A percentile compares a stretch with the other conserved stretches of the same genome.
Evolutionary conservation across 2,329 filamentous ascomycete species (phyloP).

Genomic region (Rutstroemia sp.): DNA sequence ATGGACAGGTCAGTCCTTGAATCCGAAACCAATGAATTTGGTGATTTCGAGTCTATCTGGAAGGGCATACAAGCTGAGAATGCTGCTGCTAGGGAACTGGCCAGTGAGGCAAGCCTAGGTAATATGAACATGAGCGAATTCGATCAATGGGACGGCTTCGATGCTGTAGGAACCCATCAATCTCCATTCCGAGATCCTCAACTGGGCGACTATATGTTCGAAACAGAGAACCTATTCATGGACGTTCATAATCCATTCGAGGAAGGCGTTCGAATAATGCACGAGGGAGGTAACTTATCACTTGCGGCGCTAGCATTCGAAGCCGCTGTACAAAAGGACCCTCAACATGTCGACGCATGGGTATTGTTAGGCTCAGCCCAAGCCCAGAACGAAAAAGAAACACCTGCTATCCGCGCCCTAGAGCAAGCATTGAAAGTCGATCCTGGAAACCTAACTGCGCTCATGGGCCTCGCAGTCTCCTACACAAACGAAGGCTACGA

Average conservation of each 20-base stretch:
- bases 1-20: conserved; percentile 76
- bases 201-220: conserved; percentile 87
- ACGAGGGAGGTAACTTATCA: conserved; percentile 87
- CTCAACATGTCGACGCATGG: conserved; percentile 87
- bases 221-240: conserved; percentile 86
- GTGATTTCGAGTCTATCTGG: conserved; percentile 88
- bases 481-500: conserved; percentile 99
- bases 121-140: conserved; percentile 61
- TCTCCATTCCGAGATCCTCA: conserved; percentile 63
- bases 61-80: conserved; percentile 73
- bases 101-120: conserved; percentile 50
- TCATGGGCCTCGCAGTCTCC: conserved; percentile 93
- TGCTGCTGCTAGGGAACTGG: conserved; percentile 62
- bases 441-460: conserved; percentile 74
- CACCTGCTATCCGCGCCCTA: conserved; percentile 86
- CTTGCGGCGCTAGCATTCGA: conserved; percentile 92
- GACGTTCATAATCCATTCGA: conserved; percentile 79
- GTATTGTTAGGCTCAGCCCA: conserved; percentile 85
- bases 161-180: conserved; percentile 58
- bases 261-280: conserved; percentile 88
- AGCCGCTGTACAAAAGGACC: conserved; percentile 84
- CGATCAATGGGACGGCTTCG: conserved; percentile 73
- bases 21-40: conserved; percentile 68
- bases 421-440: conserved; percentile 88
- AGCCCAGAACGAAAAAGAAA: conserved; percentile 98